Percentiles rank a stretch among this genome's conserved stretches.
Evolutionary conservation across 306 rosid genomes (phyloP).

Genomic region (Medicago ruthenica): DNA sequence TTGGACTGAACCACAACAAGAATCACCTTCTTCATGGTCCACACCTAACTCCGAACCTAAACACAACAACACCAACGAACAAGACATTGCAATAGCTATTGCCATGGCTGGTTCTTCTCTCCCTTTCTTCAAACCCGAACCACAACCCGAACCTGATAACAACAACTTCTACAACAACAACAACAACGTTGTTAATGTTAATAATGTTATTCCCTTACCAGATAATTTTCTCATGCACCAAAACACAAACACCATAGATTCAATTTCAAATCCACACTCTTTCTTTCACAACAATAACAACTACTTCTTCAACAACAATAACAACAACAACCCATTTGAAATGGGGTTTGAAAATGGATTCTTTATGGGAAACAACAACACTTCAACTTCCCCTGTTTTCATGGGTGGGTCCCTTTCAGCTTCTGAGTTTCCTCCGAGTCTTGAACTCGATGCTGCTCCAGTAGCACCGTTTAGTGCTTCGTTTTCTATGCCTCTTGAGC

Average conservation of each 20-base stretch:
- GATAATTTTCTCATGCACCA: conserved; percentile 56
- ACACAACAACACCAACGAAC: conserved; percentile 20
- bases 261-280: conserved; percentile 49
- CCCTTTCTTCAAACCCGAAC: conserved; percentile 76
- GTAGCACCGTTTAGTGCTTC: conserved; percentile 43
- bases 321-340: conserved; percentile 51
- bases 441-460: conserved; percentile 48
- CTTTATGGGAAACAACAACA: conserved; percentile 31
- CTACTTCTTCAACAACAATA: conserved; percentile 12
- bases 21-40: conserved; percentile 57
- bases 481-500: conserved; percentile 61
- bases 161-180: background rate
- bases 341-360: conserved; percentile 57
- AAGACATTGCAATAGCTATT: conserved; percentile 43
- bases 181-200: background rate
- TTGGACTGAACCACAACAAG: conserved; percentile 57
- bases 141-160: conserved; percentile 66
- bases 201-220: background rate
- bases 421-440: conserved; percentile 53
- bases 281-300: conserved; percentile 40
- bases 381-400: conserved; percentile 52
- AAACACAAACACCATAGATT: conserved; percentile 43
- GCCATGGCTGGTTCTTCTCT: conserved; percentile 49
- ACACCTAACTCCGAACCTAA: conserved; percentile 46
- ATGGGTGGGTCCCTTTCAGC: conserved; percentile 51